These are phyloP conservation scores for Aureobasidium sp. DNA, from an alignment of 2,329 filamentous ascomycete genomes.

Conservation along the genomic window DNA sequence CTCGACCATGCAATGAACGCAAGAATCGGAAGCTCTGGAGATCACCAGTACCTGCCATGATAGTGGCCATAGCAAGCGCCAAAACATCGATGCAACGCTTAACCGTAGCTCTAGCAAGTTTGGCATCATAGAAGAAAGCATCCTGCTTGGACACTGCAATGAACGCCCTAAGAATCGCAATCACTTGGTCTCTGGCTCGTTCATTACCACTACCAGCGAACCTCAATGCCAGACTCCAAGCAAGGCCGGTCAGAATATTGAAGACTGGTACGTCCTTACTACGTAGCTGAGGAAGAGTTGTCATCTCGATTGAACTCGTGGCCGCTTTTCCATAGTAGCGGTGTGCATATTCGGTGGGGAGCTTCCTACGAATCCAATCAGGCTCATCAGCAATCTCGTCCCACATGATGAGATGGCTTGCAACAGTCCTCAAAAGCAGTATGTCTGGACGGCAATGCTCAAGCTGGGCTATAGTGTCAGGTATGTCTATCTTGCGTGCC, in stretches of 20 bases:
- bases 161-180: constrained; percentile 65
- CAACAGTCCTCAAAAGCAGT: constrained; percentile 78
- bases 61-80: constrained; percentile 70
- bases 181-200: constrained; percentile 68
- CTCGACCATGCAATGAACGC: constrained; percentile 77
- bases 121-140: constrained; percentile 63
- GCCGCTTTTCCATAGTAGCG: not conserved
- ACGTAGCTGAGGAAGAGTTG: constrained; percentile 41
- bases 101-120: constrained; percentile 71
- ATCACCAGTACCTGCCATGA: constrained; percentile 96
- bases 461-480: constrained; percentile 82
- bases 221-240: constrained; percentile 53
- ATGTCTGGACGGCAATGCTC: constrained; percentile 94
- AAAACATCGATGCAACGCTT: constrained; percentile 87
- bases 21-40: constrained; percentile 75
- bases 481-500: constrained; percentile 86
- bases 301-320: not conserved
- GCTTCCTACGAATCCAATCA: constrained; percentile 65
- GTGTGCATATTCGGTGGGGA: constrained; percentile 55
- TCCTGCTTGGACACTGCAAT: constrained; percentile 19
- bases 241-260: constrained; percentile 82
- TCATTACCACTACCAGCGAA: constrained; percentile 45
- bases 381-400: constrained; percentile 57
- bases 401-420: constrained; percentile 91
- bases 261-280: constrained; percentile 87